Base-by-base conservation (phyloP, 176 grass and related monocot species). In the Rhynchospora pubera region DNA sequence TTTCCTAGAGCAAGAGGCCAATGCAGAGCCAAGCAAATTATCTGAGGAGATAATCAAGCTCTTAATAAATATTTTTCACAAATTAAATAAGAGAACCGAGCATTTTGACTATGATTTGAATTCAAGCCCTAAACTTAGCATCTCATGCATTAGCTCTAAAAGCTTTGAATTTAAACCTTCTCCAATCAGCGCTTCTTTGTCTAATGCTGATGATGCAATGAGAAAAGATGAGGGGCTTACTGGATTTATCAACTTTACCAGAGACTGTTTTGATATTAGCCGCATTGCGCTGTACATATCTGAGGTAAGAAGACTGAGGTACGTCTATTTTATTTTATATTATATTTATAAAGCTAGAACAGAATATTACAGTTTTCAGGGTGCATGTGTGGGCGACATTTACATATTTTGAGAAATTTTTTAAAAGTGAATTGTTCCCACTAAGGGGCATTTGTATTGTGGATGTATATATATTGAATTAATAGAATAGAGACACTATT, bases 251-350 rank as follows among this genome's bases (percentile, higher is more conserved):
- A 84, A 89, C 67, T 83, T 94, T 65, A 93, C 88, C 0, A 67
- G 76, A 11, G 83, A 51, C 57, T 98, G 92, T 5, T 78, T 98
- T 3, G 89, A 94, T 30, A 65, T 89, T 23, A 86, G 57, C 73
- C 89, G 89, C 14, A 26, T 90, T 61, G 81, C 82, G 2, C 59
- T 65, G 47, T 94, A 90, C 57, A 42, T 93, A 42, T 68, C 85
- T 0, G 85, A 85, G 72, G 89, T 98, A 69, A 90, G 87, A 85
- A 94, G 85, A 82, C 55, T 98, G 79, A 98, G 95, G 95, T 93
- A 86, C 82, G 68, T 78, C n/a, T 39, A 79, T 18, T 55, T 67
- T 83, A 45, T 28, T 55, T 67, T 83, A 45, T 57, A 28, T 67
- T 83, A 45, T 57, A 28, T 30, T 28, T 55, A 15, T 53, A 62